These are phyloP conservation scores for Trichocladium antarcticum DNA, from an alignment of 495 filamentous ascomycete species.

Conservation along the genomic window DNA sequence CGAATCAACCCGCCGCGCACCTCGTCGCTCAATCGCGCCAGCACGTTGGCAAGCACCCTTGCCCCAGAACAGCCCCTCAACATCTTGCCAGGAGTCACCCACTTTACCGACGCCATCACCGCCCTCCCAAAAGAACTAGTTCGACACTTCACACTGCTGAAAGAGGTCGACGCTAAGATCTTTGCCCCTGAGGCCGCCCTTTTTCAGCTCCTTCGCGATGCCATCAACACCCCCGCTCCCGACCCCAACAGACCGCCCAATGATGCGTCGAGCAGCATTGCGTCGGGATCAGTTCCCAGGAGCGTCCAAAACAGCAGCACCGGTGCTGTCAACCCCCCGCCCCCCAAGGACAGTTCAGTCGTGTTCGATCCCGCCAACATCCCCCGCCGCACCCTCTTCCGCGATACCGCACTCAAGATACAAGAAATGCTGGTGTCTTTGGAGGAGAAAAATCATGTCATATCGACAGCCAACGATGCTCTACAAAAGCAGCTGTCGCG, in stretches of 20 bases:
- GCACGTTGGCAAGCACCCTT: slow-evolving; percentile 35
- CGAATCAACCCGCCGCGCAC: slow-evolving; percentile 44
- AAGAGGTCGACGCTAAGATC: slow-evolving; percentile 95
- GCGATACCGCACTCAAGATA: slow-evolving; percentile 45
- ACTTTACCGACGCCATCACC: slow-evolving; percentile 86
- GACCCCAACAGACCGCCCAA: slow-evolving; percentile 30
- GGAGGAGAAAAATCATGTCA: slow-evolving; percentile 95
- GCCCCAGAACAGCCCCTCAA: slow-evolving; percentile 42
- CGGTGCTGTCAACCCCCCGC: slow-evolving; percentile 26
- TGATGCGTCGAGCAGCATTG: slow-evolving; percentile 33
- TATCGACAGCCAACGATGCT: slow-evolving; percentile 78
- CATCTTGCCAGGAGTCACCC: slow-evolving; percentile 84
- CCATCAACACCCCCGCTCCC: slow-evolving; percentile 49
- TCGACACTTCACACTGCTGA: slow-evolving; percentile 84
- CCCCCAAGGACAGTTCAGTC: slow-evolving; percentile 31
- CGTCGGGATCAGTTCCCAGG: slow-evolving; percentile 32
- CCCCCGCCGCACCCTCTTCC: slow-evolving; percentile 56
- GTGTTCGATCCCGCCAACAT: slow-evolving; percentile 41
- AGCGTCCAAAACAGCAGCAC: slow-evolving; percentile 36
- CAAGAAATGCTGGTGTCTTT: slow-evolving; percentile 70
- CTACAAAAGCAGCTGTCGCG: slow-evolving; percentile 75
- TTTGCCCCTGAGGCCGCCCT: slow-evolving; percentile 63
- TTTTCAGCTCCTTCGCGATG: slow-evolving; percentile 54
- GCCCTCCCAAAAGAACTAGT: slow-evolving; percentile 91
- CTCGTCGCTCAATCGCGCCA: slow-evolving; percentile 34